phyloP scores from a whole-genome alignment of 441 rosid species.

The Kokia cookei region DNA sequence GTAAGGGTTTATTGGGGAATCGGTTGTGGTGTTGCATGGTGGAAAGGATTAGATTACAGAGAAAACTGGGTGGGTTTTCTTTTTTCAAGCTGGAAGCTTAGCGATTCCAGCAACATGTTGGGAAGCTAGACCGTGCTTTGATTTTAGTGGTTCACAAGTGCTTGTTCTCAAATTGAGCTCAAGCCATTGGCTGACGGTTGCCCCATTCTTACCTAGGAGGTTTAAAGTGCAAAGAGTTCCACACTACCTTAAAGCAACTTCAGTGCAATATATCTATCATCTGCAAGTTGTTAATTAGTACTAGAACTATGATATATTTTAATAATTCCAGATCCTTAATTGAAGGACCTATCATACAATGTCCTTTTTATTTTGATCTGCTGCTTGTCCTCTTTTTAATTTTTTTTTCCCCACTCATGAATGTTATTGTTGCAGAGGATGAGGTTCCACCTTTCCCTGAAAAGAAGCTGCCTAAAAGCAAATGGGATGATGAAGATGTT shows the following conservation, averaged over 20 bases:
- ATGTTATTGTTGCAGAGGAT: slow-evolving; percentile 45
- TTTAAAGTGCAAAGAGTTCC: neutral
- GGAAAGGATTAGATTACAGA: neutral
- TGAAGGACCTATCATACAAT: neutral
- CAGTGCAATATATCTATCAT: neutral
- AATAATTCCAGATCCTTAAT: neutral
- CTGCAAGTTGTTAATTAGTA: neutral
- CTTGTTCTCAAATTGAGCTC: neutral
- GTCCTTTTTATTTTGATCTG: neutral
- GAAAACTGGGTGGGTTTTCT: neutral
- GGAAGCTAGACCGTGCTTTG: neutral
- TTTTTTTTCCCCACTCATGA: neutral
- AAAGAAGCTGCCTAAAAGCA: slow-evolving; percentile 45
- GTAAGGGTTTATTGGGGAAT: neutral
- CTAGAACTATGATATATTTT: neutral
- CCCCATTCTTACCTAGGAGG: neutral
- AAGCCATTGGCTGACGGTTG: neutral
- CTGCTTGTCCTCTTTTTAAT: neutral
- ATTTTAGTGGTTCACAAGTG: neutral
- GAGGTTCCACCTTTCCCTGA: slow-evolving; percentile 50
- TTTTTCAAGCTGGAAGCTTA: neutral
- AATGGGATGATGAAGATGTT: slow-evolving; percentile 91
- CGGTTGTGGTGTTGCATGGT: neutral
- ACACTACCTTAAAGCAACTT: neutral
- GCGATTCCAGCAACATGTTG: neutral